Evolutionary conservation across 371 early-diverging fungal genomes (phyloP), one percentile per base, ranked within the genome.

Genomic region (Sporodiniella umbellata): DNA sequence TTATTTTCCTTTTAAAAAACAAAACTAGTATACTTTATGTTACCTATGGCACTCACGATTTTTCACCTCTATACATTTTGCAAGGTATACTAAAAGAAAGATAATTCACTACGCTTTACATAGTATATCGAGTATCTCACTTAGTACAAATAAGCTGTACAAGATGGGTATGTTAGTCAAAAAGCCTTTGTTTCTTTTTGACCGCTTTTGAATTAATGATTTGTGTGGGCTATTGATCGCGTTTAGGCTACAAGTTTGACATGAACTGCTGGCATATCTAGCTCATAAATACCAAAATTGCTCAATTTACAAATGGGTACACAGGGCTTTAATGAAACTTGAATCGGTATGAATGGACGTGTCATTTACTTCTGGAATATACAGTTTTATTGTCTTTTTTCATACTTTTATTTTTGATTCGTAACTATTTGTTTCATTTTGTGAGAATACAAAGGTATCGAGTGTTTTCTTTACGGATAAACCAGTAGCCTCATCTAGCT

Each of bases 1-100:
- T 57, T 51, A 31, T 51, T 46, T 24, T 42, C 51, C 15, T 47
- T 47, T 33, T 42, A 1, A 26, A 57, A 51, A 42, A 46, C 57
- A 33, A 57, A 33, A 33, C 51, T 51, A 47, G 40, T 51, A 46
- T 51, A 57, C 33, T 51, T 57, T 30, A 33, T 26, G 11, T 51
- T 33, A 12, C 51, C 51, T 25, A 51, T 51, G n/a, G 33, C 45
- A 38, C 37, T 43, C 37, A 51, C 45, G n/a, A 15, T 45, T 40
- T 45, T 26, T 51, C 51, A 17, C 49, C 40, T 46, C 51, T 56
- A 56, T 49, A 30, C 45, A 14, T 26, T 45, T 25, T 56, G 24
- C 45, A 45, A 37, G 51, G 3, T 45, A 33, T 39, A 45, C 50
- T 22, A 44, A 22, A 23, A 19, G 35, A 26, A 18, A 33, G 21